Evolutionary conservation across 306 rosid genomes (phyloP).

Genomic region (Rosa chinensis): DNA sequence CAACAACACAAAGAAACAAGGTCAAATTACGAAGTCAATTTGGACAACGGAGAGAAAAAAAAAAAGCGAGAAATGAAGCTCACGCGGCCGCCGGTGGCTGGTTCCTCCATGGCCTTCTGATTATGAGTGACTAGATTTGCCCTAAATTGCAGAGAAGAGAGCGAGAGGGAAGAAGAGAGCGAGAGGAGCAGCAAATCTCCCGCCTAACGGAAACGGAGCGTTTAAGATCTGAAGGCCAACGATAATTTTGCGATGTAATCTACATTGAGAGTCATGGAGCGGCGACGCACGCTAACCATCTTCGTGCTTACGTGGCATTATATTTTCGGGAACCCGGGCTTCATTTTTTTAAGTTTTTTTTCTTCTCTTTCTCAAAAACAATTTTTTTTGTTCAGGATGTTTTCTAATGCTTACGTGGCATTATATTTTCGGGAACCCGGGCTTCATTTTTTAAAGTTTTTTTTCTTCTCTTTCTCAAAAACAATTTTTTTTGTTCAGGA

Average conservation of each 20-base stretch:
- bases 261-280: background rate
- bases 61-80: conserved; percentile 23
- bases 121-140: conserved; percentile 17
- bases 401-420: too few relatives aligned
- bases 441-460: too few relatives aligned
- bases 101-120: conserved; percentile 60
- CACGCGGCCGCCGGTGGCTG: conserved; percentile 58
- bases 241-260: background rate
- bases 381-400: too few relatives aligned
- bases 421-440: too few relatives aligned
- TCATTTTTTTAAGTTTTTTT: too few relatives aligned
- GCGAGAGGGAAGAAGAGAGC: background rate
- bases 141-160: conserved; percentile 16
- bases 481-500: too few relatives aligned
- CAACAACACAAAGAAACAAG: conserved; percentile 32
- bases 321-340: background rate
- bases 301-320: background rate
- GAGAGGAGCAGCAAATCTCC: conserved; percentile 39
- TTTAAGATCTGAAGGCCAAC: background rate
- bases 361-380: too few relatives aligned
- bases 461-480: too few relatives aligned
- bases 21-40: conserved; percentile 15
- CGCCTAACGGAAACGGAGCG: conserved; percentile 38
- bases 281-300: background rate
- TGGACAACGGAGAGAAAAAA: background rate